phyloP scores from a whole-genome alignment of 2,329 filamentous ascomycete species.

The Mollisiaceae sp. region DNA sequence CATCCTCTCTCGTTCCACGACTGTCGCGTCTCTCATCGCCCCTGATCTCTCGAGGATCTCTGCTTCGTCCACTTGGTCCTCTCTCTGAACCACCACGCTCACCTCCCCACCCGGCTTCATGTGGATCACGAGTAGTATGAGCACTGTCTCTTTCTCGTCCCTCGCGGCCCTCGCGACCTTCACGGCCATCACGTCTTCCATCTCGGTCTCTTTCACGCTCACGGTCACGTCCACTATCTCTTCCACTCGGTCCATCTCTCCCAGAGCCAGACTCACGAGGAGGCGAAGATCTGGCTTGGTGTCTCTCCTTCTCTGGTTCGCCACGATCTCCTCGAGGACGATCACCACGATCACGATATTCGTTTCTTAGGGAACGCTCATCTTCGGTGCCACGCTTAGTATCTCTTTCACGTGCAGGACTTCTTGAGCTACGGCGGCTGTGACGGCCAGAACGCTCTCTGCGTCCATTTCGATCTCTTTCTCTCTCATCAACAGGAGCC shows the following conservation, averaged over 20 bases:
- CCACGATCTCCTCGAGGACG: constrained; percentile 24
- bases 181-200: constrained; percentile 33
- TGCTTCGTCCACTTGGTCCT: constrained; percentile 30
- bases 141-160: neutral
- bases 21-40: constrained; percentile 37
- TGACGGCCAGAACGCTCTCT: constrained; percentile 41
- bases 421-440: constrained; percentile 40
- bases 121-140: constrained; percentile 25
- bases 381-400: constrained; percentile 38
- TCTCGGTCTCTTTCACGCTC: constrained; percentile 33
- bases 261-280: constrained; percentile 31
- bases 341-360: constrained; percentile 39
- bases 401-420: constrained; percentile 38
- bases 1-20: constrained; percentile 35
- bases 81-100: constrained; percentile 31
- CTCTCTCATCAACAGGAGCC: constrained; percentile 29
- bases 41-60: constrained; percentile 29
- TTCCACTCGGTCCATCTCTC: constrained; percentile 20
- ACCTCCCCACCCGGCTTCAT: constrained; percentile 33
- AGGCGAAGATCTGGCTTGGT: constrained; percentile 23
- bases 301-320: constrained; percentile 29
- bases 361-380: constrained; percentile 33
- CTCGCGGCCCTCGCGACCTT: constrained; percentile 24
- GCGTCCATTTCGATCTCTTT: constrained; percentile 39
- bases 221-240: constrained; percentile 31